Evolutionary conservation across 768 basidiomycete genomes (phyloP), one percentile per base, ranked within the genome.

Genomic region (Erythrobasidium yunnanense): DNA sequence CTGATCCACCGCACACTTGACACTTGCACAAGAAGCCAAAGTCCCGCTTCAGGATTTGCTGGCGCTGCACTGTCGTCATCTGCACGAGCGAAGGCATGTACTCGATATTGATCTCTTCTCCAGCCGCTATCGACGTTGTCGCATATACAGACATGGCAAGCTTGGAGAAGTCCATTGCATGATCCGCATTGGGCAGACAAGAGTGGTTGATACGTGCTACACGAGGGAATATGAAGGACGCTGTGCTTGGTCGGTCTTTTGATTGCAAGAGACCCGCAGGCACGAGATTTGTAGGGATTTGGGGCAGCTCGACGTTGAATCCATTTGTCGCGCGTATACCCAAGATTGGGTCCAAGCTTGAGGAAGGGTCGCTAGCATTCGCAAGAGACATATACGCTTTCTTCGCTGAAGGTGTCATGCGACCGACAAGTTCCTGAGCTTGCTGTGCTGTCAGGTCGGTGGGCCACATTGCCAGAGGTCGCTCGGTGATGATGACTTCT

Each of bases 91-190:
- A 53, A 34, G 58, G 20, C 32, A 35, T 30, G 35, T 68, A 68
- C 42, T 68, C 67, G 42, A 68, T 68, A 22, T 29, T 38, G 20
- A 68, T 68, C 32, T 68, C 67, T 20, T 53, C 33, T 20, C 49
- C 51, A 1, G 6, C n/a, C 25, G 4, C 1, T 5, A 68, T 68
- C 22, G 23, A 32, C 20, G 67, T 68, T 8, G 67, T 68, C 7
- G 67, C 67, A 34, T 68, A 68, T 1, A 68, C 67, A n/a, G 67
- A 63, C 67, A 68, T 68, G 27, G 50, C 33, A 3, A 68, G 49
- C 5, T 35, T 51, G 18, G 63, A 33, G 58, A 57, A 68, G 32
- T 68, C 67, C n/a, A 68, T 68, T 8, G 62, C 60, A 25, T 68
- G 67, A 38, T 67, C 66, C n/a, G 42, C 57, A 51, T 65, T 68